Evolutionary conservation across 768 basidiomycete genomes (phyloP), one percentile per base, ranked within the genome.

Genomic region (Daedaleopsis sinensis): DNA sequence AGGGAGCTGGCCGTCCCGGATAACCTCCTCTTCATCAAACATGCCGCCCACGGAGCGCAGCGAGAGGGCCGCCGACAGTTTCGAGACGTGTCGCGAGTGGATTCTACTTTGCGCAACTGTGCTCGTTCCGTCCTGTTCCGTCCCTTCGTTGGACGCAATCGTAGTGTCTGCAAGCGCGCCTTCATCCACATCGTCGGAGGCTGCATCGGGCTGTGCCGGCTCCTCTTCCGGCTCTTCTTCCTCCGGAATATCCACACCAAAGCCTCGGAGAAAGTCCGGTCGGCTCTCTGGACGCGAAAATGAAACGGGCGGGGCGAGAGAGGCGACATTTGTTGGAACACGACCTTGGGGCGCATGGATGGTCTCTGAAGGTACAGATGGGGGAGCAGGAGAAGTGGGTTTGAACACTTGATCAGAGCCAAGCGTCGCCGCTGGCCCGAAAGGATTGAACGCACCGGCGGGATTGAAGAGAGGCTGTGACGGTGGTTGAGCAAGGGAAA

Each of bases 181-280:
- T 27, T 75, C 65, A 42, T 35, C 9, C 5, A 77, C 78, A 57
- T 75, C 78, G 57, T 75, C 76, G 52, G 78, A 80, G 23, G 72
- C 71, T 48, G 68, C 65, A 16, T 67, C 69, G 18, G 55, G 39
- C 15, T 62, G 61, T 8, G 58, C 71, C 52, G 83, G 81, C 52
- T 82, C 83, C 61, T 79, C 81, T 44, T 83, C 82, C 61, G 90
- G 89, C 65, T 91, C 90, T 39, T 83, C 86, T 68, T 92, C 91
- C 61, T 90, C 86, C 3, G 90, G 87, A 59, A 86, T 84, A 62
- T 94, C 91, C 58, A 94, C 70, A 12, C 92, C 91, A 74, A 94
- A 94, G 6, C 92, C 92, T 62, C 88, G 82, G 52, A 76, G 74
- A 69, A 93, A 94, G 72, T 94, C 91, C 5, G 89, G 84, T 38